phyloP scores from a whole-genome alignment of 257 asterid species.

The Knoxia roxburghii region DNA sequence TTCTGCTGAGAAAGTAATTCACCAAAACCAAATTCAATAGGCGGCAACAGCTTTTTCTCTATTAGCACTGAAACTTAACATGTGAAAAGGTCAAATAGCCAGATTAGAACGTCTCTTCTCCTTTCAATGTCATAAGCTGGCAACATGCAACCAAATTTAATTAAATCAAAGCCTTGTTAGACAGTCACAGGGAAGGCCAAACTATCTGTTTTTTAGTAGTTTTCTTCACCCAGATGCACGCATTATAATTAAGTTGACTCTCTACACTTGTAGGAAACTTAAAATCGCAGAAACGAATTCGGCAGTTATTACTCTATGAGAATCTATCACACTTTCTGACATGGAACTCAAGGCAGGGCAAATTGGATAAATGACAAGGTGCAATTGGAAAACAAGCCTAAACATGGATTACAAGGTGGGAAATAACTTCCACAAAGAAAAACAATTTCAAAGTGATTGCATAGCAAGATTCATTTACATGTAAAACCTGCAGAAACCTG shows the following conservation, averaged over 20 bases:
- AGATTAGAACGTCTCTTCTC: background rate
- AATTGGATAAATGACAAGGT: background rate
- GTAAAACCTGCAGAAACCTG: background rate
- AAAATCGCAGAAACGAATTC: constrained; percentile 13
- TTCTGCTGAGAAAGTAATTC: background rate
- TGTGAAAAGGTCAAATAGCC: background rate
- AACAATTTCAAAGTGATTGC: background rate
- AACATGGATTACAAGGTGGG: background rate
- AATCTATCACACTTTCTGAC: background rate
- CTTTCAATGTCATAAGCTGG: background rate
- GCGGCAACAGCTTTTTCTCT: background rate
- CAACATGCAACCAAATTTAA: background rate
- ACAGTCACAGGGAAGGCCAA: background rate
- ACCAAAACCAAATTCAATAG: background rate
- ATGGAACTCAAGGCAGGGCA: background rate
- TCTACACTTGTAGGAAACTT: constrained; percentile 12
- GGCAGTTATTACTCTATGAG: background rate
- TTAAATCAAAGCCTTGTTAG: background rate
- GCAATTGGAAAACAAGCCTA: background rate
- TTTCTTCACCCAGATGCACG: background rate
- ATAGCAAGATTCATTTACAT: background rate
- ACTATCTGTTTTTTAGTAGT: background rate
- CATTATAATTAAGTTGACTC: background rate
- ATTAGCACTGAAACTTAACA: background rate
- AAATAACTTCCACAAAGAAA: background rate